Conservation (phyloP, 805 yeast species). For the Pichia scutulata region DNA sequence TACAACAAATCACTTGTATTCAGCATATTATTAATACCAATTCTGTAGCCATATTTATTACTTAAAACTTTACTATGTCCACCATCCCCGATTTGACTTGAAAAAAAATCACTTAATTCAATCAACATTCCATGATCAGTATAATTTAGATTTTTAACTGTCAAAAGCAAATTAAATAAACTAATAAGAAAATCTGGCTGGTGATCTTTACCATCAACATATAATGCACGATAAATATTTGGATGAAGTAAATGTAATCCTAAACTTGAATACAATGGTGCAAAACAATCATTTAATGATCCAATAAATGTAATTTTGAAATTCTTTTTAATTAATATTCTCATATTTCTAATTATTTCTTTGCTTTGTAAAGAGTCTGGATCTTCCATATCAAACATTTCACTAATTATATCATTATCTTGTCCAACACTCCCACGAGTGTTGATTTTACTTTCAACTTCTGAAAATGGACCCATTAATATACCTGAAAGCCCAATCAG, state of each 20-base stretch:
- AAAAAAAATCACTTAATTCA: conserved; percentile 67
- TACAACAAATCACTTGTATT: conserved; percentile 61
- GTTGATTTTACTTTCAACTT: conserved; percentile 72
- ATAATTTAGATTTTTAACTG: conserved; percentile 22
- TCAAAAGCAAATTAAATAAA: conserved; percentile 18
- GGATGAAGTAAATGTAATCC: conserved; percentile 80
- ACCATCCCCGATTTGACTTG: conserved; percentile 65
- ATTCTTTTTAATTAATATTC: conserved; percentile 57
- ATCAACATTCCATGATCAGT: conserved; percentile 26
- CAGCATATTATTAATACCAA: conserved; percentile 64
- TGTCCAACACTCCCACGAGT: conserved; percentile 63
- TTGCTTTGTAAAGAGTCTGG: conserved; percentile 62
- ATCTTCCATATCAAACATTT: conserved; percentile 81
- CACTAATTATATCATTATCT: conserved; percentile 79
- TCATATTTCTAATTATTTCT: conserved; percentile 59
- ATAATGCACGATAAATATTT: conserved; percentile 76
- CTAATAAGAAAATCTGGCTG: conserved; percentile 38
- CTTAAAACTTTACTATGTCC: conserved; percentile 70
- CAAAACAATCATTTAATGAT: conserved; percentile 82
- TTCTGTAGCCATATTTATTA: conserved; percentile 60
- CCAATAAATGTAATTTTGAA: conserved; percentile 79
- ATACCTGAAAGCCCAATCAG: conserved; percentile 88
- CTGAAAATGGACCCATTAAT: conserved; percentile 84
- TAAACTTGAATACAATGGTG: conserved; percentile 84
- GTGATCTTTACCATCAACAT: conserved; percentile 43